These are phyloP conservation scores for Grifola frondosa DNA, from an alignment of 1,284 basidiomycete species.

Conservation along the genomic window DNA sequence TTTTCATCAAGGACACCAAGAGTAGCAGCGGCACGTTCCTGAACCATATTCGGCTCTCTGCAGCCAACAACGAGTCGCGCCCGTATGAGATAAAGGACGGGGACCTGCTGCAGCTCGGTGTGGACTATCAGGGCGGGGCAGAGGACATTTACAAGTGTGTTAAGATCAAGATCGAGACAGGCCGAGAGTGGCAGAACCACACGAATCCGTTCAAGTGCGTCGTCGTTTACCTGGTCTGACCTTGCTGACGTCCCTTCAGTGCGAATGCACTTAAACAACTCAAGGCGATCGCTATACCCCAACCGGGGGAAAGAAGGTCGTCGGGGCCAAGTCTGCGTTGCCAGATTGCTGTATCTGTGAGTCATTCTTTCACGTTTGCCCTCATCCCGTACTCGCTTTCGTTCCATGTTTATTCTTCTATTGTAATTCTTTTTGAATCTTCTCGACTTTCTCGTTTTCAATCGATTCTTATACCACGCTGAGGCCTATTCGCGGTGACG, in stretches of 20 bases:
- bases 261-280: slow-evolving; percentile 82
- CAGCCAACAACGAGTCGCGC: slow-evolving; percentile 80
- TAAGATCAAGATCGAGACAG: slow-evolving; percentile 92
- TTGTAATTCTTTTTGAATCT: background rate
- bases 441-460: background rate
- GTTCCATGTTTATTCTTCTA: background rate
- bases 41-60: slow-evolving; percentile 89
- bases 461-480: too few relatives aligned
- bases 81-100: slow-evolving; percentile 88
- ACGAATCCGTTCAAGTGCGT: slow-evolving; percentile 95
- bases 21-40: slow-evolving; percentile 92
- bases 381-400: background rate
- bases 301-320: slow-evolving; percentile 33
- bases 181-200: slow-evolving; percentile 86
- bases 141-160: slow-evolving; percentile 99
- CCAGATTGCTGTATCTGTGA: slow-evolving; percentile 94
- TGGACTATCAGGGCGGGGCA: slow-evolving; percentile 97
- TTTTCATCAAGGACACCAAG: slow-evolving; percentile 91
- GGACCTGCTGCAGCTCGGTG: slow-evolving; percentile 93
- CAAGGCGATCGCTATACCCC: slow-evolving; percentile 61
- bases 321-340: slow-evolving; percentile 51
- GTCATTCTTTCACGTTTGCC: slow-evolving; percentile 28
- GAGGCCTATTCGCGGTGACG: slow-evolving; percentile 88
- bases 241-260: slow-evolving; percentile 35
- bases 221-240: slow-evolving; percentile 6